Percentiles rank a stretch among this genome's conserved stretches.
Conservation (phyloP, 1,284 basidiomycete species). For the Cryptococcus deneoformans region DNA sequence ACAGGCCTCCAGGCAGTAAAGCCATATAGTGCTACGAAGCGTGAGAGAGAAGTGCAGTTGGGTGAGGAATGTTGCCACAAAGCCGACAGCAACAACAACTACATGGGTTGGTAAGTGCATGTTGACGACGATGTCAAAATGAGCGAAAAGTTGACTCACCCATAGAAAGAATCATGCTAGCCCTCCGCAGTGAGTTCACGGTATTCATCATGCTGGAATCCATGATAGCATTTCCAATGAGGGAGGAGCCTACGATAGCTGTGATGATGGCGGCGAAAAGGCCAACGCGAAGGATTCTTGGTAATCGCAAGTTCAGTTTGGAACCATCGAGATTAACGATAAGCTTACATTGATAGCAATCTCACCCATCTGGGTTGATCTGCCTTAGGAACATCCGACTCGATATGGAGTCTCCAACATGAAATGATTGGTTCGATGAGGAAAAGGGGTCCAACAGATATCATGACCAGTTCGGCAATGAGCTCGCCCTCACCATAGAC, state of each 20-base stretch:
- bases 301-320: neutral
- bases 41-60: constrained; percentile 13
- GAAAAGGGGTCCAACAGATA: constrained; percentile 32
- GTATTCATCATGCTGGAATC: constrained; percentile 6
- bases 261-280: constrained; percentile 27
- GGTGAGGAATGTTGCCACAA: constrained; percentile 13
- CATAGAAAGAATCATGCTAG: constrained; percentile 21
- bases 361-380: constrained; percentile 17
- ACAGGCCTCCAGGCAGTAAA: neutral
- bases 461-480: constrained; percentile 31
- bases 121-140: neutral
- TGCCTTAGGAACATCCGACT: constrained; percentile 11
- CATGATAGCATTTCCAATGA: constrained; percentile 14
- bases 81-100: constrained; percentile 16
- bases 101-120: neutral
- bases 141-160: constrained; percentile 8
- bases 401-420: constrained; percentile 28
- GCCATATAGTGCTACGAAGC: constrained; percentile 6
- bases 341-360: constrained; percentile 9
- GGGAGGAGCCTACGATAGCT: constrained; percentile 16
- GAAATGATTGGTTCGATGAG: constrained; percentile 29
- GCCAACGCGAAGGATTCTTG: constrained; percentile 4
- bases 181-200: constrained; percentile 21
- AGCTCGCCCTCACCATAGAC: constrained; percentile 20
- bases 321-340: neutral